Conservation (phyloP, 192 early-diverging fungal species). For the Backusella liffmaniae region DNA sequence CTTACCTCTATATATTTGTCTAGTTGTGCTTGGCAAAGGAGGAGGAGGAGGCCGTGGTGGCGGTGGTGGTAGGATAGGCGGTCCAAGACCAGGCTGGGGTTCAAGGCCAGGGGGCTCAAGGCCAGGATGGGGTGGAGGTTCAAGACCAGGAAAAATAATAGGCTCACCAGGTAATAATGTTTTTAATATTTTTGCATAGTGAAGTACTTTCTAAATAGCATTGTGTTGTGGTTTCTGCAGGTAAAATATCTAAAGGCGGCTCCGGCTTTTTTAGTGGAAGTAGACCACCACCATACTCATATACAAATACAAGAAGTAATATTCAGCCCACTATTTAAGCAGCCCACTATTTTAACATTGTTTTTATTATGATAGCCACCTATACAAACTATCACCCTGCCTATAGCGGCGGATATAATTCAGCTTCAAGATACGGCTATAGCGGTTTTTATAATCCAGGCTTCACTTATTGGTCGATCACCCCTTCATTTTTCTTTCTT, state of each 20-base stretch:
- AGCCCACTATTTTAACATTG: neutral
- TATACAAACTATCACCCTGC: conserved; percentile 32
- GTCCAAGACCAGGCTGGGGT: neutral
- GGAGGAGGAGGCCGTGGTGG: conserved; percentile 22
- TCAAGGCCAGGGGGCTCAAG: neutral
- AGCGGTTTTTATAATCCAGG: conserved; percentile 32
- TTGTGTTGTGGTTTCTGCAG: neutral
- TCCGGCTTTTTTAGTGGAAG: conserved; percentile 11
- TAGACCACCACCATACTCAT: neutral
- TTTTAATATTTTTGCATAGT: neutral
- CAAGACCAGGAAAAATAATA: neutral
- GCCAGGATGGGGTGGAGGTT: neutral
- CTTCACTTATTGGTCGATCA: conserved; percentile 25
- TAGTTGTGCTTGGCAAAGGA: conserved; percentile 24
- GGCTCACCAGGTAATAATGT: neutral
- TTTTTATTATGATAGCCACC: neutral
- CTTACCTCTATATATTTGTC: neutral
- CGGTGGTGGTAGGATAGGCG: neutral
- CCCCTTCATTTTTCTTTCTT: conserved; percentile 26
- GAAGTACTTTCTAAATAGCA: neutral
- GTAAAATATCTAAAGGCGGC: conserved; percentile 29
- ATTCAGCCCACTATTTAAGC: neutral
- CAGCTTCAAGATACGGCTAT: conserved; percentile 24
- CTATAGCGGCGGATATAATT: conserved; percentile 25
- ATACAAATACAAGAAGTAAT: conserved; percentile 8